Evolutionary conservation across 352 stramenopile species (phyloP), one percentile per base, ranked within the genome.

Genomic region (Phytophthora quininea): DNA sequence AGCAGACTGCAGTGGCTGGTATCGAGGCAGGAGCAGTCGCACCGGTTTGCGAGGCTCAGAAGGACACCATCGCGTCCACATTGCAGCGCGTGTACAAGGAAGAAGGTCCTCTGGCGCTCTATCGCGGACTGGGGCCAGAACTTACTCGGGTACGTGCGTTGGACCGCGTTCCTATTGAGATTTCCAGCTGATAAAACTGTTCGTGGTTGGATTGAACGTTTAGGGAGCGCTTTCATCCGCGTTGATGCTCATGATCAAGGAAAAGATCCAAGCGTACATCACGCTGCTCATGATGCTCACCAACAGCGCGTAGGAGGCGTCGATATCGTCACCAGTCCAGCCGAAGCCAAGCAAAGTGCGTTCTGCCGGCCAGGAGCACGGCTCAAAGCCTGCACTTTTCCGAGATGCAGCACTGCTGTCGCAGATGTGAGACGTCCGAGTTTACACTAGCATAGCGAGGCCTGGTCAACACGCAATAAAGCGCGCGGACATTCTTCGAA

Each of bases 221-320:
- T 70, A 97, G 74, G 97, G 95, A n/a, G 95, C 98, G n/a, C 89
- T 99, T 6, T 98, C 91, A 62, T 95, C 95, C 0, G 97, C 96
- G 32, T 75, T 99, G 37, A 99, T 98, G 97, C 90, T 99, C 68
- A 98, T 98, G 92, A 95, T 98, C 61, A 99, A 99, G 85, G 96
- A 99, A 78, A 97, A 98, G 77, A 97, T 99, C 54, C 90, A 98
- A 73, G 86, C 78, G 65, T 92, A 96, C 67, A 94, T 97, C 62
- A 96, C 85, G 58, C 43, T 92, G 51, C 61, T 90, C 40, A 80
- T 97, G 62, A 83, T 97, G 42, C 63, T 94, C 33, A 79, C 68
- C 46, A 90, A 69, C 38, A 75, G 71, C 35, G 47, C 60, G 29
- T 79, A 74, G 60, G 12, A 24, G 19, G 19, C 19, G 15, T 14